Base-by-base conservation (phyloP, 1,284 basidiomycete genomes). In the Melanopsichium pennsylvanicum region DNA sequence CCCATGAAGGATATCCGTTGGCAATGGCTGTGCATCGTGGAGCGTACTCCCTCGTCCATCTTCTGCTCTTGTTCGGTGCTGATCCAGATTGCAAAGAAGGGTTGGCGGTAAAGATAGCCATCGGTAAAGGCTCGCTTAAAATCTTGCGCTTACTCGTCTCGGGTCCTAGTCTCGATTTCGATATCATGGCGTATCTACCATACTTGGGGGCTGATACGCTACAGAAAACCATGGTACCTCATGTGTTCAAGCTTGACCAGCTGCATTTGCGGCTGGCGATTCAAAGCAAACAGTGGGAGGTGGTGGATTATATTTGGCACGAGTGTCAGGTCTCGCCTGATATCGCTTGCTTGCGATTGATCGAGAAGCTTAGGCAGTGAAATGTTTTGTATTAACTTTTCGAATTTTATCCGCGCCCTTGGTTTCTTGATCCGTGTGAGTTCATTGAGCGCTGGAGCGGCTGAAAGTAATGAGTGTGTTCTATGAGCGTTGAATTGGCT, bases 231-330 rank as follows among this genome's bases (percentile, higher is more conserved):
- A n/a, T n/a, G n/a, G n/a, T n/a, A n/a, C n/a, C n/a, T n/a, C n/a
- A n/a, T n/a, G n/a, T n/a, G n/a, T 36, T 56, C 12, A 27, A 34
- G 23, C 55, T 56, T 10, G 44, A 61, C 26, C 32, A 39, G 18
- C 18, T 38, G 1, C 54, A 43, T 23, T 31, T 70, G 23, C 40
- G 58, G 5, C 40, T 56, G 12, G 60, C 60, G 11, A 64, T 70
- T 23, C 44, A 57, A 11, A 32, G 27, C 19, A 27, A 41, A 2
- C 47, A 57, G 10, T 58, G 61, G 61, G 33, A 50, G 13, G 5
- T 70, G 4, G 61, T 70, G 41, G 47, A 70, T 32, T 70, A 44
- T 45, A 51, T 70, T 44, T 66, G 52, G 52, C 52, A 64, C 38
- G 52, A 64, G 18, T 26, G 34, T 10, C 3, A 43, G 5, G 57